These are phyloP conservation scores for Apiospora rasikravindrae DNA, from an alignment of 2,329 filamentous ascomycete species.

Conservation along the genomic window DNA sequence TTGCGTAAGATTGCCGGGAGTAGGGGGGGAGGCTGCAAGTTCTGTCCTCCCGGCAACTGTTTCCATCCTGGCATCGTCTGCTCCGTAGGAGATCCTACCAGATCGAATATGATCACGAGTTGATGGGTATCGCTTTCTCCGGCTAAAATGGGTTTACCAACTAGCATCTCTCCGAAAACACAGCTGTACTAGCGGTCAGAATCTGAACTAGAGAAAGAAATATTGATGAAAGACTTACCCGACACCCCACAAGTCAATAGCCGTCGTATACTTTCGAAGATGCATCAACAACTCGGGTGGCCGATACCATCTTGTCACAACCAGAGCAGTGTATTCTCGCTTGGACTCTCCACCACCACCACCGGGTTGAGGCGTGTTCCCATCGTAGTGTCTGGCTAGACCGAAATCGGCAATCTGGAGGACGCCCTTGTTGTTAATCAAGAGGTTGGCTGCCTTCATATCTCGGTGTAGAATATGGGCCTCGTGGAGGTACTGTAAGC, in stretches of 20 bases:
- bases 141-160: conserved; percentile 88
- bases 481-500: conserved; percentile 87
- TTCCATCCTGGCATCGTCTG: conserved; percentile 94
- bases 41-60: conserved; percentile 79
- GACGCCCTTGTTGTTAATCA: conserved; percentile 93
- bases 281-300: conserved; percentile 91
- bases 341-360: conserved; percentile 82
- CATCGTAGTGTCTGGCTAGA: conserved; percentile 90
- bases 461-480: conserved; percentile 91
- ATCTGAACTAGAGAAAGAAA: conserved; percentile 24
- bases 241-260: conserved; percentile 98
- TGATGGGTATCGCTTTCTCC: conserved; percentile 90
- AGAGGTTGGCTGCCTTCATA: conserved; percentile 97
- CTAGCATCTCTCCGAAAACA: conserved; percentile 97
- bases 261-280: conserved; percentile 90
- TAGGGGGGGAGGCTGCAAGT: conserved; percentile 64
- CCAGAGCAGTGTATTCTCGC: conserved; percentile 93
- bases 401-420: conserved; percentile 98
- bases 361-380: conserved; percentile 76
- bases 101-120: conserved; percentile 89
- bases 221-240: conserved; percentile 63
- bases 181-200: conserved; percentile 62
- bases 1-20: conserved; percentile 69
- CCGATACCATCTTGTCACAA: conserved; percentile 96
- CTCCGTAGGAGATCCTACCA: conserved; percentile 88